Evolutionary conservation across 495 filamentous ascomycete genomes (phyloP).

Genomic region (Aspergillus kassunensis): DNA sequence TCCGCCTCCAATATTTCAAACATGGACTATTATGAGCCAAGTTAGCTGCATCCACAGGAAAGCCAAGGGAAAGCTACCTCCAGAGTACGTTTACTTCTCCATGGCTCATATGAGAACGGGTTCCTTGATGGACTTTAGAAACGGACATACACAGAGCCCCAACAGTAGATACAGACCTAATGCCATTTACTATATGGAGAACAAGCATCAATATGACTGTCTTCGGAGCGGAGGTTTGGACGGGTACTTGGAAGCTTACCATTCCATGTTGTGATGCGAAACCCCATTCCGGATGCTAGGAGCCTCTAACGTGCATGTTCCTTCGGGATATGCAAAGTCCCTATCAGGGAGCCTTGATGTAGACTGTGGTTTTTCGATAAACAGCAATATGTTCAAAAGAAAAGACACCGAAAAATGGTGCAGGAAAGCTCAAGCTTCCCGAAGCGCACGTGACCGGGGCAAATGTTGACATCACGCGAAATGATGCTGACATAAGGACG

Average conservation of each 20-base stretch:
- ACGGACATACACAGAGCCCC: not conserved
- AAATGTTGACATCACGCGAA: constrained; percentile 32
- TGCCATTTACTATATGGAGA: constrained; percentile 75
- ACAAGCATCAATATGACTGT: constrained; percentile 5
- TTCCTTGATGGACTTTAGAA: constrained; percentile 53
- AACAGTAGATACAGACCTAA: constrained; percentile 54
- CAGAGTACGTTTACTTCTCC: constrained; percentile 83
- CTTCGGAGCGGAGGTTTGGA: not conserved
- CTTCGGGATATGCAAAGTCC: not conserved
- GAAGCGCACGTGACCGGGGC: constrained; percentile 26
- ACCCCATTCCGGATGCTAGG: constrained; percentile 50
- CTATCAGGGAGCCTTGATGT: no score
- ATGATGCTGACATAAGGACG: constrained; percentile 35
- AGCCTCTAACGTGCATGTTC: constrained; percentile 18
- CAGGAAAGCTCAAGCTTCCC: not conserved
- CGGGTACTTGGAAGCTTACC: constrained; percentile 44
- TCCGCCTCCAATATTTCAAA: constrained; percentile 92
- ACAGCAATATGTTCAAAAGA: no score
- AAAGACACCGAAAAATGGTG: not conserved
- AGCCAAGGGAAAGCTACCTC: constrained; percentile 42
- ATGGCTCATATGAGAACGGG: constrained; percentile 93
- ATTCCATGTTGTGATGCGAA: constrained; percentile 91
- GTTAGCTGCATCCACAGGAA: not conserved
- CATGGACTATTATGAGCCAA: constrained; percentile 59
- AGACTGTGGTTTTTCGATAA: no score